These are phyloP conservation scores for Microsporum audouinii DNA, from an alignment of 2,329 filamentous ascomycete species.

Conservation along the genomic window DNA sequence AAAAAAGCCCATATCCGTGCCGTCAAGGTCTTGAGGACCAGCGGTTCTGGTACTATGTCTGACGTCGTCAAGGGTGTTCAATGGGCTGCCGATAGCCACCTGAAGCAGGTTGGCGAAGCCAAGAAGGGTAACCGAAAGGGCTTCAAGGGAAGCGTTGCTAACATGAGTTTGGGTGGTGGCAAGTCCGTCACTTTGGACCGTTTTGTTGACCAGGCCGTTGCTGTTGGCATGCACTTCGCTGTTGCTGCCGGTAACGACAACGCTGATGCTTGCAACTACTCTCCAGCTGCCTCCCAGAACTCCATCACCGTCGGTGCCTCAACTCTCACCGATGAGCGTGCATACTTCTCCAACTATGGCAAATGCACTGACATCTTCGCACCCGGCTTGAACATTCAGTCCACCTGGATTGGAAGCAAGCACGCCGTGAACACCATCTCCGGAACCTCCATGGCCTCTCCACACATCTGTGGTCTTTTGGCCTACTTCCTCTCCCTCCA, in stretches of 20 bases:
- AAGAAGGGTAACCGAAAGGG: constrained; percentile 85
- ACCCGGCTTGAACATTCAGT: constrained; percentile 90
- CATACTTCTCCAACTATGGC: constrained; percentile 99
- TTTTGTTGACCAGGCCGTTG: constrained; percentile 86
- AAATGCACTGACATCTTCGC: constrained; percentile 99
- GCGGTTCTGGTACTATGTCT: constrained; percentile 95
- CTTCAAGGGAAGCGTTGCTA: constrained; percentile 98
- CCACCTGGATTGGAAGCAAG: constrained; percentile 96
- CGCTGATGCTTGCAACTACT: constrained; percentile 98
- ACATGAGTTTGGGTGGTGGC: constrained; percentile 98
- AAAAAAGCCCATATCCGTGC: constrained; percentile 97
- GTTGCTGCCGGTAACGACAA: constrained; percentile 99
- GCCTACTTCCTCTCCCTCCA: constrained; percentile 98
- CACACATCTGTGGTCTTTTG: constrained; percentile 88
- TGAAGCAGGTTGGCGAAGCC: constrained; percentile 60
- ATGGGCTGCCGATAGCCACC: constrained; percentile 73
- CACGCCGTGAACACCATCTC: constrained; percentile 98
- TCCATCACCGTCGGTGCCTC: constrained; percentile 94
- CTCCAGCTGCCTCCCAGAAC: constrained; percentile 79
- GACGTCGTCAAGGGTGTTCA: constrained; percentile 98
- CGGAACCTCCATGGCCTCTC: constrained; percentile 97
- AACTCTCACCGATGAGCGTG: constrained; percentile 84
- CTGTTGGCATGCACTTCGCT: constrained; percentile 88
- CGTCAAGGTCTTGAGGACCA: constrained; percentile 96
- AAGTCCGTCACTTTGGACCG: constrained; percentile 86